Evolutionary conservation across 2,329 filamentous ascomycete genomes (phyloP).

Genomic region (Juglanconis oblonga): DNA sequence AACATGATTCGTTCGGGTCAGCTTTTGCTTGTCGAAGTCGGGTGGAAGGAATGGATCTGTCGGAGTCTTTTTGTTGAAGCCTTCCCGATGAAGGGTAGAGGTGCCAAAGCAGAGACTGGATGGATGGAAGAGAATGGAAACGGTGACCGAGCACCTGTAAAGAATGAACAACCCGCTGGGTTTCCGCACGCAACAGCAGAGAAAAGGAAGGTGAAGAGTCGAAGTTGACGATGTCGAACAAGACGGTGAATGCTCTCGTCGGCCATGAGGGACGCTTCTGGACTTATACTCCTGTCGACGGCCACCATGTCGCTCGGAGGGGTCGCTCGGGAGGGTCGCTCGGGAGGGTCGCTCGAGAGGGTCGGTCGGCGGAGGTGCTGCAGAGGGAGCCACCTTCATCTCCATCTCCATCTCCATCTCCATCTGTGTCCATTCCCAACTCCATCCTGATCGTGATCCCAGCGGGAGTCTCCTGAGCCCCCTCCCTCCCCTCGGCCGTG

Average conservation of each 20-base stretch:
- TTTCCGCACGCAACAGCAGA: neutral
- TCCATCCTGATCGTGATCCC: neutral
- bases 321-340: too few relatives aligned
- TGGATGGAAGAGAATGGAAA: slow-evolving; percentile 12
- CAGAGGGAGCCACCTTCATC: too few relatives aligned
- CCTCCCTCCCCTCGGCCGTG: neutral
- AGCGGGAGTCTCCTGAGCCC: neutral
- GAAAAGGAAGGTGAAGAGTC: slow-evolving; percentile 8
- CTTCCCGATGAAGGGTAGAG: neutral
- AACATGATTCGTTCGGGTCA: slow-evolving; percentile 1
- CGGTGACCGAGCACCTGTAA: slow-evolving; percentile 18
- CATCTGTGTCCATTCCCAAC: neutral
- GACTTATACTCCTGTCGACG: neutral
- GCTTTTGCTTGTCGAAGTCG: neutral
- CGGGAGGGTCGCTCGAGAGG: too few relatives aligned
- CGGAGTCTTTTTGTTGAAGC: neutral
- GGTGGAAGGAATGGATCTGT: neutral
- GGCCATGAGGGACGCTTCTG: neutral
- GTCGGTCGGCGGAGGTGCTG: too few relatives aligned
- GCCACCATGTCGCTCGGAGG: too few relatives aligned
- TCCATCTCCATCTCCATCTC: neutral
- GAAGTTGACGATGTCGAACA: slow-evolving; percentile 3
- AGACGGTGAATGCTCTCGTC: neutral
- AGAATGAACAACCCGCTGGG: slow-evolving; percentile 17
- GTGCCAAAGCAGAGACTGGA: neutral